phyloP scores from a whole-genome alignment of 169 alveolate genomes.

The Cryptosporidium parvum region DNA sequence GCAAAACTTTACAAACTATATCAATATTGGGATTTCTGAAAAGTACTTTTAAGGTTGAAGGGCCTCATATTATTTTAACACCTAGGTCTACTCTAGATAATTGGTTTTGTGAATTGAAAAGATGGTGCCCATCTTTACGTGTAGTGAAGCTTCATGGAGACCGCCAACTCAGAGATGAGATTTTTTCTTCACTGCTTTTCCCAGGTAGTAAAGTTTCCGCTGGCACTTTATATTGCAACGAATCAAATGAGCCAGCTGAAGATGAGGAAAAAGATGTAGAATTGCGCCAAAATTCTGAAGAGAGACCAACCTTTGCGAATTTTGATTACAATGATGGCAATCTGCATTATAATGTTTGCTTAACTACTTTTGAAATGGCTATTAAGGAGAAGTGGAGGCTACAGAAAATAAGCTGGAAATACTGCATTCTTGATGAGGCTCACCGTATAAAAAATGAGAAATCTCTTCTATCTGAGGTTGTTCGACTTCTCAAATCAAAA shows the following conservation, averaged over 20 bases:
- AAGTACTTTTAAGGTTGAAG: constrained; percentile 74
- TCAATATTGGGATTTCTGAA: constrained; percentile 84
- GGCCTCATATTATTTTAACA: constrained; percentile 85
- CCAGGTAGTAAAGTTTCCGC: constrained; percentile 77
- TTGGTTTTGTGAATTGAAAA: constrained; percentile 87
- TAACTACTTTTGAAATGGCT: constrained; percentile 90
- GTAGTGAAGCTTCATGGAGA: constrained; percentile 88
- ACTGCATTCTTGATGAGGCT: constrained; percentile 92
- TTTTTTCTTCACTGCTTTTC: constrained; percentile 78
- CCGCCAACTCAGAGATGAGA: constrained; percentile 89
- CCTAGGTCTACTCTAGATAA: constrained; percentile 86
- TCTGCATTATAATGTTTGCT: constrained; percentile 85
- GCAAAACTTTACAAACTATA: constrained; percentile 90
- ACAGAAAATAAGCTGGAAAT: constrained; percentile 86
- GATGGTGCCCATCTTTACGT: constrained; percentile 89
- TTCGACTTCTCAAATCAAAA: constrained; percentile 86
- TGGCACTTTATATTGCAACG: not conserved
- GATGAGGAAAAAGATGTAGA: constrained; percentile 12
- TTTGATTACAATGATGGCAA: constrained; percentile 71
- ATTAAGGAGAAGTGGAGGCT: constrained; percentile 84
- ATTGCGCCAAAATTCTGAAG: not conserved
- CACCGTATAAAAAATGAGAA: constrained; percentile 92
- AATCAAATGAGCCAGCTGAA: constrained; percentile 4
- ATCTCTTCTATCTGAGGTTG: constrained; percentile 82
- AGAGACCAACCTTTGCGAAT: constrained; percentile 38